Base-by-base conservation (phyloP, 495 filamentous ascomycete genomes). In the Ascobolus immersus region DNA sequence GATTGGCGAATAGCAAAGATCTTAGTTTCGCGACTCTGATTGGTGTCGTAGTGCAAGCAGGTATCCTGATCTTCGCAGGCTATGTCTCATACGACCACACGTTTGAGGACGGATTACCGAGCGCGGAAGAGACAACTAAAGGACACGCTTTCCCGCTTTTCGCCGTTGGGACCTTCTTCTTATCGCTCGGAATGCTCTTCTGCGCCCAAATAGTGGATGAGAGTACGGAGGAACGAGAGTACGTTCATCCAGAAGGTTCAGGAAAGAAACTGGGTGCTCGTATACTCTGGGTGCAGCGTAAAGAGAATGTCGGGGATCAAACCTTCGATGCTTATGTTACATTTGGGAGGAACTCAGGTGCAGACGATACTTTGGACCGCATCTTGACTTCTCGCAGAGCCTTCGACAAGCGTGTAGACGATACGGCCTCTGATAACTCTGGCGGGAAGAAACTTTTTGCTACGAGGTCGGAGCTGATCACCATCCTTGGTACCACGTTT, bases 231-330 rank as follows among this genome's bases (percentile, higher is more conserved):
- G 39, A 41, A 25, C 7, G 22, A 25, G n/a, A 7, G 22, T 7
- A 7, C 7, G n/a, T 25, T 25, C 7, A n/a, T 7, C 22, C 22
- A 25, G n/a, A 7, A 7, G 22, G n/a, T 25, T 7, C 7, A n/a
- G 22, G 22, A 25, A 25, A 25, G 22, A 25, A 7, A 25, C n/a
- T n/a, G 7, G 22, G 22, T 7, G 22, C n/a, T 30, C 26, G 34
- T 13, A 20, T 44, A 4, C 4, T 44, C 15, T 44, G 42, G 42
- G 10, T 44, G 1, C 42, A 44, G 26, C 41, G 28, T n/a, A 12
- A 13, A 10, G 29, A 37, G 5, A 44, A 25, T 3, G 42, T 44
- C 18, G 25, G 35, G 2, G 42, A 44, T 28, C 42, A 44, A 17
- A 27, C 21, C 15, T 44, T 44, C 14, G 35, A 38, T 26, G 30